These are phyloP conservation scores for Lophiotrema nucula DNA, from an alignment of 495 filamentous ascomycete genomes.

Conservation along the genomic window DNA sequence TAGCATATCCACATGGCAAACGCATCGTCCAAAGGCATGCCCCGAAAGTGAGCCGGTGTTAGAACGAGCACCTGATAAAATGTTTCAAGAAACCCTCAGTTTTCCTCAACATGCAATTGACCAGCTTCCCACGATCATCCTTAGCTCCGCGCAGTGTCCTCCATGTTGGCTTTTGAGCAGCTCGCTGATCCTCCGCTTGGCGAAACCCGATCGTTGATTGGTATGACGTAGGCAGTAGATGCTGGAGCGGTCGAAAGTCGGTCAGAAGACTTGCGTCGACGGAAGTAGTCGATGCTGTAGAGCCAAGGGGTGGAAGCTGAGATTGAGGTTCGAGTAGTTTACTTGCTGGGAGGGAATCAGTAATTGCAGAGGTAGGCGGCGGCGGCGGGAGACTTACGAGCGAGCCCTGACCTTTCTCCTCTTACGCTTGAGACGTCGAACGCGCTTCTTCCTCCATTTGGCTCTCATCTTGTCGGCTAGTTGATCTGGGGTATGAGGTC, in stretches of 20 bases:
- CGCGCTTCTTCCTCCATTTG: slow-evolving; percentile 99
- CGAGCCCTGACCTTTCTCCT: slow-evolving; percentile 97
- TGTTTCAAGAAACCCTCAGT: slow-evolving; percentile 25
- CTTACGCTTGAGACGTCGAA: slow-evolving; percentile 97
- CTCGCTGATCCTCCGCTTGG: slow-evolving; percentile 5
- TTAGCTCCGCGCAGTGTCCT: slow-evolving; percentile 5
- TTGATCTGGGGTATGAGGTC: slow-evolving; percentile 27
- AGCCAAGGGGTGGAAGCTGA: slow-evolving; percentile 26
- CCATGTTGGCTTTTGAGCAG: slow-evolving; percentile 7
- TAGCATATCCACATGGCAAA: slow-evolving; percentile 28
- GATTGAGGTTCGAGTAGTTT: slow-evolving; percentile 41
- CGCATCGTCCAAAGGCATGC: slow-evolving; percentile 27
- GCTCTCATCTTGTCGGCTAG: slow-evolving; percentile 78
- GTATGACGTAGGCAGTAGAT: slow-evolving; percentile 11
- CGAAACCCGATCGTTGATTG: slow-evolving; percentile 6
- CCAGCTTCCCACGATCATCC: slow-evolving; percentile 23
- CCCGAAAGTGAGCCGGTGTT: slow-evolving; percentile 39
- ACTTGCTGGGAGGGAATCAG: slow-evolving; percentile 39
- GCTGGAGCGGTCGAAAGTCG: slow-evolving; percentile 13
- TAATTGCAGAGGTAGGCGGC: not conserved
- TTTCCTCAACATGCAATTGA: slow-evolving; percentile 33
- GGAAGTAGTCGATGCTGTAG: slow-evolving; percentile 2
- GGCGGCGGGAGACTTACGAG: slow-evolving; percentile 63
- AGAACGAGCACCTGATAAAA: slow-evolving; percentile 23
- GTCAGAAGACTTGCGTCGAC: slow-evolving; percentile 4